Base-by-base conservation (phyloP, 140 eudicot species). In the Cichorium intybus region DNA sequence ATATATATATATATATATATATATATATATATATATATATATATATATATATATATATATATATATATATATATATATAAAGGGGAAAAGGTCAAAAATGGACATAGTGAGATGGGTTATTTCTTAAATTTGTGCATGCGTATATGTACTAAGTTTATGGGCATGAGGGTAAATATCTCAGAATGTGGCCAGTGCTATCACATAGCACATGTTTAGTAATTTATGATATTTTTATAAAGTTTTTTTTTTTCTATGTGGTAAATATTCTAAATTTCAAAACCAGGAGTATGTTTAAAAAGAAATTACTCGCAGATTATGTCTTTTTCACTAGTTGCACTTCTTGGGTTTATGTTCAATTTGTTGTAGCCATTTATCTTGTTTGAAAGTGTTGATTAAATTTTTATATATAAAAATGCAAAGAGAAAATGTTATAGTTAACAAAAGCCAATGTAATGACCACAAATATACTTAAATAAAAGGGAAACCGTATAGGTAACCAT, bases 31-130 rank as follows among this genome's bases (percentile, higher is more conserved):
- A n/a, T n/a, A n/a, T n/a, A n/a, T n/a, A n/a, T n/a, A n/a, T n/a
- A n/a, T n/a, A n/a, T n/a, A n/a, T n/a, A n/a, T n/a, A n/a, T n/a
- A n/a, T n/a, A n/a, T n/a, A n/a, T n/a, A n/a, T n/a, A n/a, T n/a
- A n/a, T n/a, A n/a, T n/a, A n/a, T n/a, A n/a, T n/a, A n/a, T n/a
- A n/a, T n/a, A n/a, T n/a, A n/a, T n/a, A n/a, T n/a, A n/a, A n/a
- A n/a, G n/a, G n/a, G 48, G 66, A 62, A 72, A 74, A 57, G 75
- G 74, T 57, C 33, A 77, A 64, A 80, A 69, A 58, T 81, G 78
- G 78, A 81, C 80, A 81, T 55, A 69, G 69, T 58, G 76, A 66
- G 29, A 74, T 75, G 84, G 87, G 84, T 56, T 46, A 57, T 75
- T 82, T 75, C 68, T 64, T 70, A 64, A 57, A 69, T 29, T 39